Evolutionary conservation across 1,284 basidiomycete species (phyloP), one percentile per base, ranked within the genome.

Genomic region (Cutaneotrichosporon dermatis): DNA sequence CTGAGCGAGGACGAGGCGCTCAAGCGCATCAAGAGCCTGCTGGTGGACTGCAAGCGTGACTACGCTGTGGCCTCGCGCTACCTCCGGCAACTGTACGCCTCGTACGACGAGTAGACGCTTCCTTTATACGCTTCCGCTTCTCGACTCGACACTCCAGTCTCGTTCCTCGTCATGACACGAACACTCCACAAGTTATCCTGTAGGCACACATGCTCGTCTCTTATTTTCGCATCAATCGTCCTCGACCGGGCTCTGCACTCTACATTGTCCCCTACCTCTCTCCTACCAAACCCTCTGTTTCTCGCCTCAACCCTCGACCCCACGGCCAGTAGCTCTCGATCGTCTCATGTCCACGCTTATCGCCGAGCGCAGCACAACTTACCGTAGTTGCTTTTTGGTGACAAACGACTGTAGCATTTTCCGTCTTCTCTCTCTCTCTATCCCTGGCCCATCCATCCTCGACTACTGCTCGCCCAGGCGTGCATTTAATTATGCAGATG

Each of bases 1-100:
- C 77, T 91, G 54, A 76, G 79, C 2, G 69, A 79, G 9, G 77
- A 81, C 1, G 86, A 85, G 36, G 90, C 92, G 12, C 78, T 93
- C 15, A 74, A 75, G 8, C 81, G 80, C 74, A 91, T 92, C 77
- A 75, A 71, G 54, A 76, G 74, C 11, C 74, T 86, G 35, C 76
- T 88, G 54, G 69, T 69, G 36, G 76, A 80, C 56, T 83, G 86
- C 60, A 83, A 84, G 74, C 75, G 75, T 54, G 85, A 88, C 66
- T 86, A 86, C 61, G 76, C 72, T 11, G 79, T 79, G 33, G 86
- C 87, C 2, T 83, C 83, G 69, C 75, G 72, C 53, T 85, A 82
- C 79, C 73, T 88, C 67, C 78, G 79, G 68, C 70, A 77, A 13
- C 82, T 82, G 72, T 84, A 83, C 69, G 57, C 46, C 34, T 49